Evolutionary conservation across 768 basidiomycete genomes (phyloP).

Genomic region (Lactarius psammicola): DNA sequence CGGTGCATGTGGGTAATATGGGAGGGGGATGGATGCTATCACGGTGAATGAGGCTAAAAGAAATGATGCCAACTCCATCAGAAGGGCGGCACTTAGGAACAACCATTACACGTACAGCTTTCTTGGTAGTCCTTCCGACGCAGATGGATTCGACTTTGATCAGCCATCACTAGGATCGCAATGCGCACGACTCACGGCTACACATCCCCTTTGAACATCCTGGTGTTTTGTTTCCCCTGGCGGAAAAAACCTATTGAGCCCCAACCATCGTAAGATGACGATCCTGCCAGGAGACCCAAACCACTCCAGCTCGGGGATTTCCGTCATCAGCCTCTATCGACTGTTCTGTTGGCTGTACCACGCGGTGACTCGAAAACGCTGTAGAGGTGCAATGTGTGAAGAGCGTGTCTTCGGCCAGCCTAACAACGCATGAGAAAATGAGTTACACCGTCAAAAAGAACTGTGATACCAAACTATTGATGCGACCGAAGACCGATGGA

Average conservation of each 20-base stretch:
- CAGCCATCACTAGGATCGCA: not conserved
- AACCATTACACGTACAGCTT: conserved; percentile 50
- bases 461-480: conserved; percentile 58
- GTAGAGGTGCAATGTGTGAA: conserved; percentile 51
- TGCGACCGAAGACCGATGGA: conserved; percentile 64
- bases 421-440: conserved; percentile 3
- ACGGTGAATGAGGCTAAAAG: conserved; percentile 63
- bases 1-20: conserved; percentile 37
- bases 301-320: conserved; percentile 4
- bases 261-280: conserved; percentile 67
- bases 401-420: conserved; percentile 36
- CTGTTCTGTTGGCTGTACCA: conserved; percentile 30
- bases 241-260: conserved; percentile 63
- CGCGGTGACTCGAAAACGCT: conserved; percentile 42
- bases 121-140: conserved; percentile 66
- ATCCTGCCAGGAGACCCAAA: conserved; percentile 46
- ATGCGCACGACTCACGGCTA: conserved; percentile 47
- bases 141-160: not conserved
- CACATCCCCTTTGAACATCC: conserved; percentile 52
- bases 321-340: conserved; percentile 29
- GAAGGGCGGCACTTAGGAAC: not conserved
- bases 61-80: not conserved
- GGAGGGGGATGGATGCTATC: conserved; percentile 48
- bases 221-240: conserved; percentile 38
- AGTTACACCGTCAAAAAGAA: not conserved